phyloP scores from a whole-genome alignment of 2,329 filamentous ascomycete genomes.

The Aspergillus carbonarius region DNA sequence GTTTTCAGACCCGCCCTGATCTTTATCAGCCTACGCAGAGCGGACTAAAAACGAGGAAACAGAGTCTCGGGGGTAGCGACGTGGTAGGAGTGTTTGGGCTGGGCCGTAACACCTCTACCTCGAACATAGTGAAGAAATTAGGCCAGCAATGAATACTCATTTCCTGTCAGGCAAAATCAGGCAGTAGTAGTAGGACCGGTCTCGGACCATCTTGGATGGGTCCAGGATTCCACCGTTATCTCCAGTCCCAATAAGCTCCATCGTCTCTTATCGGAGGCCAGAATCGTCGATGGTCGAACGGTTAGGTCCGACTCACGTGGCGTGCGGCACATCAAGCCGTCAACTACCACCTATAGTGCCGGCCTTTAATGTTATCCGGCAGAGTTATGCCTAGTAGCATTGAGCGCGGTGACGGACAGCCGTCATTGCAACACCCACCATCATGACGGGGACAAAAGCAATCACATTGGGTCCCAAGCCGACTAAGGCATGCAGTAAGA shows the following conservation, averaged over 20 bases:
- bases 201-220: background rate
- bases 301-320: slow-evolving; percentile 18
- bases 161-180: background rate
- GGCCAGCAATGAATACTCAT: background rate
- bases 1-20: slow-evolving; percentile 56
- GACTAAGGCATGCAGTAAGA: slow-evolving; percentile 34
- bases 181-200: background rate
- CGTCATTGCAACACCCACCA: background rate
- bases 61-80: slow-evolving; percentile 22
- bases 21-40: slow-evolving; percentile 50
- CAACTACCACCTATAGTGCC: background rate
- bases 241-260: background rate
- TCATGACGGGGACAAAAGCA: slow-evolving; percentile 22
- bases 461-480: slow-evolving; percentile 27
- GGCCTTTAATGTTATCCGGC: background rate
- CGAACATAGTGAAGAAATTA: background rate
- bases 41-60: slow-evolving; percentile 60
- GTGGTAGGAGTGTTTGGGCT: background rate
- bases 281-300: background rate
- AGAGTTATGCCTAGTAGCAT: background rate
- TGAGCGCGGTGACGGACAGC: background rate
- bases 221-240: background rate
- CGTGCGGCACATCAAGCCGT: background rate
- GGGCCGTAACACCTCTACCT: background rate
- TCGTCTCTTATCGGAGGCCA: background rate